A percentile compares a stretch with the other conserved stretches of the same genome.
Evolutionary conservation across 805 yeast genomes (phyloP).

Genomic region (Nakazawaea holstii): DNA sequence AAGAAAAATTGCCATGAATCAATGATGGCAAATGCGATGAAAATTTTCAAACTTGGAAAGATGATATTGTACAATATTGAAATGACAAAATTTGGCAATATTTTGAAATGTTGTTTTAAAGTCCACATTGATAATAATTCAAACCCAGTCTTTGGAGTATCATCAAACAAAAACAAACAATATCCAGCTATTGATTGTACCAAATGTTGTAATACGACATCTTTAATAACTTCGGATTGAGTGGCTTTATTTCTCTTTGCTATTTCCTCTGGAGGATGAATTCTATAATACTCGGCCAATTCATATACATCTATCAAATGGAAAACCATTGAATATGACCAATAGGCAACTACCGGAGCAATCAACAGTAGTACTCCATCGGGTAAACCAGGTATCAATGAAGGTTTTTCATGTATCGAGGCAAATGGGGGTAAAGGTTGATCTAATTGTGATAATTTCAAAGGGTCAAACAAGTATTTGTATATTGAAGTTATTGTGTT

Average conservation of each 20-base stretch:
- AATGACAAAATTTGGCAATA: constrained; percentile 43
- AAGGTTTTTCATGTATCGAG: constrained; percentile 25
- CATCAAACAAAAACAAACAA: constrained; percentile 50
- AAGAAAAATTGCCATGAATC: constrained; percentile 96
- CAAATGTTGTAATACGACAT: constrained; percentile 80
- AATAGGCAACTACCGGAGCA: constrained; percentile 78
- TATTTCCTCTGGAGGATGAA: constrained; percentile 90
- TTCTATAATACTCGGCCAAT: constrained; percentile 77
- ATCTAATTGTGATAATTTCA: constrained; percentile 6
- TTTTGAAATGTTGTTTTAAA: constrained; percentile 28
- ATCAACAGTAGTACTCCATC: constrained; percentile 71
- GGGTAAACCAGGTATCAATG: constrained; percentile 53
- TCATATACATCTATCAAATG: constrained; percentile 69
- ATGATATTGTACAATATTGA: constrained; percentile 58
- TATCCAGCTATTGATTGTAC: constrained; percentile 75
- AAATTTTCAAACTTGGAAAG: constrained; percentile 50
- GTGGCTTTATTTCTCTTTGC: constrained; percentile 69
- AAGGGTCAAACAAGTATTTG: neutral
- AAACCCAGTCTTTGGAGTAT: constrained; percentile 44
- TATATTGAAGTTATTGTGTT: neutral
- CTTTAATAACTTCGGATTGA: constrained; percentile 62
- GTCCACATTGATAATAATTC: constrained; percentile 44
- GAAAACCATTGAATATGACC: constrained; percentile 72
- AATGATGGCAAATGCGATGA: constrained; percentile 63
- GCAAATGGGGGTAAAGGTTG: constrained; percentile 23